Evolutionary conservation across 2,329 filamentous ascomycete species (phyloP).

Genomic region (Lachnellula suecica): DNA sequence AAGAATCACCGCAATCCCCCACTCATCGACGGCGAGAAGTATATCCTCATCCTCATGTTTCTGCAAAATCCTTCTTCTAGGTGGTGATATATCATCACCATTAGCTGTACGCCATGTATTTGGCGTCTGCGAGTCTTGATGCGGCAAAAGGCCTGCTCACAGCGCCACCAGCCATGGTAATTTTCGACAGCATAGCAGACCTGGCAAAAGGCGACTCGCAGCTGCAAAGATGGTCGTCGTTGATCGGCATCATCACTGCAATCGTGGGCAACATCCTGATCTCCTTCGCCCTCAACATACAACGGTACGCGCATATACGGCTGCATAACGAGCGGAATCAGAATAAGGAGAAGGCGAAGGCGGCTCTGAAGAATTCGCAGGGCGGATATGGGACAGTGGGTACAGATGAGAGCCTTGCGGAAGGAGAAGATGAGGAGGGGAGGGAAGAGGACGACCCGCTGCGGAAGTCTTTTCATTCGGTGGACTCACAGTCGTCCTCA

Average conservation of each 20-base stretch:
- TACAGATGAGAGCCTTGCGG: constrained; percentile 30
- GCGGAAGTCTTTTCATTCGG: constrained; percentile 48
- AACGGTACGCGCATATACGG: constrained; percentile 90
- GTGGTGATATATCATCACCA: too few relatives aligned
- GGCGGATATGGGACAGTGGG: constrained; percentile 43
- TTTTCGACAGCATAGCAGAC: constrained; percentile 1
- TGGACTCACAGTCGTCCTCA: constrained; percentile 39
- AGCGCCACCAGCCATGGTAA: constrained; percentile 3
- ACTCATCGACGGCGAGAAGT: background rate
- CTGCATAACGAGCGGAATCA: constrained; percentile 70
- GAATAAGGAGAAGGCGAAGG: constrained; percentile 52
- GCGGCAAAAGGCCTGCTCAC: constrained; percentile 12
- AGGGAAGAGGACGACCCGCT: constrained; percentile 51
- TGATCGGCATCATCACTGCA: constrained; percentile 92
- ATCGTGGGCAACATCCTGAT: constrained; percentile 93
- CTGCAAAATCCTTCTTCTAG: too few relatives aligned
- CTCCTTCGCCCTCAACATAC: constrained; percentile 92
- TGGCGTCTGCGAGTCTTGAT: constrained; percentile 20
- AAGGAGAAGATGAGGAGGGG: constrained; percentile 33
- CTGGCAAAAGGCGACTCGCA: constrained; percentile 42
- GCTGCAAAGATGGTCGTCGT: constrained; percentile 77
- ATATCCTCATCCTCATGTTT: constrained; percentile 8
- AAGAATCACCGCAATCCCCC: too few relatives aligned
- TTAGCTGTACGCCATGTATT: constrained; percentile 34
- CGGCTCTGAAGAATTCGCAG: constrained; percentile 38